These are phyloP conservation scores for Talaromyces liani DNA, from an alignment of 495 filamentous ascomycete genomes.

Conservation along the genomic window DNA sequence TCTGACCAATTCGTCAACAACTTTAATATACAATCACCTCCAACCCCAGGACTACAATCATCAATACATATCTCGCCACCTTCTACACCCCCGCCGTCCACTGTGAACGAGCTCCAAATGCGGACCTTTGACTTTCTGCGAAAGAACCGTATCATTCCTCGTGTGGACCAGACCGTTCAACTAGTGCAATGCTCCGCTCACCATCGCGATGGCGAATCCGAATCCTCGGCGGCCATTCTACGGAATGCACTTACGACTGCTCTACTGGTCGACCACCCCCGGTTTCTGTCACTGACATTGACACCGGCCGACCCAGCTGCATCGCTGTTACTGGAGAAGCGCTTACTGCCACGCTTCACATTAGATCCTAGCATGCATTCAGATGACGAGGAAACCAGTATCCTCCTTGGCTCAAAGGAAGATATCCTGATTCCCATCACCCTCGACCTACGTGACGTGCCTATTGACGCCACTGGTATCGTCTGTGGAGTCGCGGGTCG, in stretches of 20 bases:
- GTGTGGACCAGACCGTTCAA: constrained; percentile 57
- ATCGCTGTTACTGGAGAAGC: constrained; percentile 72
- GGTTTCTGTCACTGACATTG: constrained; percentile 80
- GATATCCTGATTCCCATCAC: constrained; percentile 82
- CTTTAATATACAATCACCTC: constrained; percentile 20
- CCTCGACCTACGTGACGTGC: constrained; percentile 72
- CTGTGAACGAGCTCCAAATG: constrained; percentile 67
- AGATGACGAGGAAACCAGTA: constrained; percentile 29
- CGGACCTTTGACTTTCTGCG: constrained; percentile 74
- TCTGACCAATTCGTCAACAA: constrained; percentile 60
- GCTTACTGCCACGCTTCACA: constrained; percentile 50
- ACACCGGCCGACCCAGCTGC: constrained; percentile 74
- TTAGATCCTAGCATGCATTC: constrained; percentile 16
- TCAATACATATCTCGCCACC: constrained; percentile 42
- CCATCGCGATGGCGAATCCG: constrained; percentile 34
- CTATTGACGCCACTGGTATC: constrained; percentile 86
- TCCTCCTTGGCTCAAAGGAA: constrained; percentile 73
- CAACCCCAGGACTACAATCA: constrained; percentile 15
- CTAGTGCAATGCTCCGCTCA: constrained; percentile 81
- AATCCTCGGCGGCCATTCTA: constrained; percentile 40
- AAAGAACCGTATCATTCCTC: constrained; percentile 64
- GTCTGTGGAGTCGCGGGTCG: constrained; percentile 85
- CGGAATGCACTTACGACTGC: constrained; percentile 34
- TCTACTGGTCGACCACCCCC: constrained; percentile 59
- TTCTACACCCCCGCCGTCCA: constrained; percentile 69